A percentile compares a stretch with the other conserved stretches of the same genome.
phyloP scores from a whole-genome alignment of 352 stramenopile species.

The Phytophthora kernoviae region DNA sequence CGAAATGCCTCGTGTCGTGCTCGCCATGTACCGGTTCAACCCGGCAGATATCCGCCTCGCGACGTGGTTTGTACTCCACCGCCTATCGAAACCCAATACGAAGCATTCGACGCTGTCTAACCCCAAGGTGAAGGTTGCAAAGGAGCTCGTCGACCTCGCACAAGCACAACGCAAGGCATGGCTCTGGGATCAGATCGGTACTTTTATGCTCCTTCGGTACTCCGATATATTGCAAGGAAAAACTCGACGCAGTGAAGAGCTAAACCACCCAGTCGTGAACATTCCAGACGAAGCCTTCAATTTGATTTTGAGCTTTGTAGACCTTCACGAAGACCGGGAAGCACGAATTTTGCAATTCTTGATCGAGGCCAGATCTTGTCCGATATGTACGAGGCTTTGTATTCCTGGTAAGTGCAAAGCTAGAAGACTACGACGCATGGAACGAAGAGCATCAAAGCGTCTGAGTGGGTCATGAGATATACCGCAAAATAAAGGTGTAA shows the following conservation, averaged over 20 bases:
- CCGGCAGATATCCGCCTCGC: conserved; percentile 11
- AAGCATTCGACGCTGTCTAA: background rate
- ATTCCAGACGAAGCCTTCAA: conserved; percentile 19
- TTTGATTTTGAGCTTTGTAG: conserved; percentile 25
- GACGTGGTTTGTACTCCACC: conserved; percentile 26
- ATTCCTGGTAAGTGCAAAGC: conserved; percentile 25
- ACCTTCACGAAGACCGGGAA: conserved; percentile 19
- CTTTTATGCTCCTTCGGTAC: conserved; percentile 14
- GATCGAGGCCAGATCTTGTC: conserved; percentile 20
- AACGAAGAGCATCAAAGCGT: background rate
- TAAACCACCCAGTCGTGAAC: conserved; percentile 3
- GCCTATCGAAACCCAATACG: background rate
- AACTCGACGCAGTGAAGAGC: background rate
- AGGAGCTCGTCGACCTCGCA: conserved; percentile 13
- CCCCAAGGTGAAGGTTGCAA: conserved; percentile 9
- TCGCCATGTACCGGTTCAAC: conserved; percentile 24
- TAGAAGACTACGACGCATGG: conserved; percentile 11
- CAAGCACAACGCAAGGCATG: conserved; percentile 11
- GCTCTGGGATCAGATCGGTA: conserved; percentile 21
- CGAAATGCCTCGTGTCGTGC: conserved; percentile 11
- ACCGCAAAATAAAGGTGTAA: background rate
- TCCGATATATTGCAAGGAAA: background rate
- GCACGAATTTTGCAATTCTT: conserved; percentile 16
- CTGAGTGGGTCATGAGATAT: background rate
- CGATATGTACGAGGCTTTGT: conserved; percentile 14